phyloP scores from a whole-genome alignment of 2,329 filamentous ascomycete genomes.

The Claviceps citrina region DNA sequence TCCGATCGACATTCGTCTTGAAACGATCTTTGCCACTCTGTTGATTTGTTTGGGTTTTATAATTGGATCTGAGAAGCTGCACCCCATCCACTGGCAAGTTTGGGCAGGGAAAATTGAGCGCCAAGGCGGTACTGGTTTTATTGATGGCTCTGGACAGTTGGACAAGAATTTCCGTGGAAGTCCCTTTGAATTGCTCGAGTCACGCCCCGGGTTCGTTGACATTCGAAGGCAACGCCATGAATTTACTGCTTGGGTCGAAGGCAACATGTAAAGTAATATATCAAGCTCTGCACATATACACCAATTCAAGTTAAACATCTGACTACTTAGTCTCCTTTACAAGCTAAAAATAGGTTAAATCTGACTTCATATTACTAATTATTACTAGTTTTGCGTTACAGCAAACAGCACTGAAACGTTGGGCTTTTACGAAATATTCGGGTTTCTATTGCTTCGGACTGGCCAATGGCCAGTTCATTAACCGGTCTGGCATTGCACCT shows the following conservation, averaged over 20 bases:
- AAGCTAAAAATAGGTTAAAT: no score
- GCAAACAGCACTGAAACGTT: no score
- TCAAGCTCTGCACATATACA: no score
- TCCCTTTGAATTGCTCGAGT: slow-evolving; percentile 65
- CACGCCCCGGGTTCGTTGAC: slow-evolving; percentile 72
- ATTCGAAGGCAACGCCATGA: slow-evolving; percentile 67
- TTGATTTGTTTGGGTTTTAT: slow-evolving; percentile 76
- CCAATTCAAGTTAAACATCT: no score
- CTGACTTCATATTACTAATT: no score
- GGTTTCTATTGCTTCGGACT: no score
- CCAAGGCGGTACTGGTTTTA: slow-evolving; percentile 47
- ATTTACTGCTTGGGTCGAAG: slow-evolving; percentile 59
- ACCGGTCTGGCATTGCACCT: not conserved
- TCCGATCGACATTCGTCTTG: slow-evolving; percentile 74
- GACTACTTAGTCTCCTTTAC: no score
- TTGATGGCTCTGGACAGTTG: slow-evolving; percentile 43
- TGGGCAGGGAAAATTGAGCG: slow-evolving; percentile 78
- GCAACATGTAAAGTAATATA: slow-evolving; percentile 13
- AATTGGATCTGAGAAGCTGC: slow-evolving; percentile 57
- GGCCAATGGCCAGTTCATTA: no score
- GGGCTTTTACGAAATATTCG: no score
- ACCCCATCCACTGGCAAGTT: slow-evolving; percentile 69
- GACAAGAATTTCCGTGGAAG: slow-evolving; percentile 60
- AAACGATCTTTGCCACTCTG: slow-evolving; percentile 67
- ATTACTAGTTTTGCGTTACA: no score